Evolutionary conservation across 768 basidiomycete species (phyloP), one percentile per base, ranked within the genome.

Genomic region (Suillus luteus): DNA sequence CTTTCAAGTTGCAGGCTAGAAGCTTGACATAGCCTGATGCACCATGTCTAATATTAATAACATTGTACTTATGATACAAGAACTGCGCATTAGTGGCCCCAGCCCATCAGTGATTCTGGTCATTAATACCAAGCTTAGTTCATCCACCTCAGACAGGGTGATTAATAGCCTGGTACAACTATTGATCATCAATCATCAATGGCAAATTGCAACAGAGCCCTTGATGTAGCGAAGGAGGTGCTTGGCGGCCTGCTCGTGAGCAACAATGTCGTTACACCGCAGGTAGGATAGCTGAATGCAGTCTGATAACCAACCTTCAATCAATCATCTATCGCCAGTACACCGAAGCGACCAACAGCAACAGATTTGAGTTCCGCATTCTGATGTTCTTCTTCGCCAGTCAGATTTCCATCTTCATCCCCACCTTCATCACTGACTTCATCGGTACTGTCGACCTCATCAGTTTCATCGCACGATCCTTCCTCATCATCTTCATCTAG

Each of bases 341-440:
- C 76, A 17, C 68, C 77, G 59, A 80, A 80, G 41, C 71, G 66
- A 51, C 72, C 61, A 7, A 61, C 24, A 6, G 62, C 40, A 44
- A 40, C 59, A 8, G 41, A 46, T 33, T 58, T 61, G 22, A 57
- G 63, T 24, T 65, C 67, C 22, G 24, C 59, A n/a, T 66, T 65
- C 11, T 57, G 58, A 2, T 46, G 44, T 57, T 67, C 66, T 40
- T 61, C 64, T 58, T 58, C 55, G 12, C 40, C 35, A 15, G 15
- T 33, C 17, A 27, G 14, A 14, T 49, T 41, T 9, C 57, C 62
- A 31, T 52, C 60, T 24, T 64, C 38, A 24, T 62, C 61, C 17
- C n/a, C 19, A 22, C 35, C 51, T 22, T 41, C 38, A 35, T 68
- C 65, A 51, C 48, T 40, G 24, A 69, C 68, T n/a, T 68, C 67